Base-by-base conservation (phyloP, 83 land plant genomes). In the Picea abies region DNA sequence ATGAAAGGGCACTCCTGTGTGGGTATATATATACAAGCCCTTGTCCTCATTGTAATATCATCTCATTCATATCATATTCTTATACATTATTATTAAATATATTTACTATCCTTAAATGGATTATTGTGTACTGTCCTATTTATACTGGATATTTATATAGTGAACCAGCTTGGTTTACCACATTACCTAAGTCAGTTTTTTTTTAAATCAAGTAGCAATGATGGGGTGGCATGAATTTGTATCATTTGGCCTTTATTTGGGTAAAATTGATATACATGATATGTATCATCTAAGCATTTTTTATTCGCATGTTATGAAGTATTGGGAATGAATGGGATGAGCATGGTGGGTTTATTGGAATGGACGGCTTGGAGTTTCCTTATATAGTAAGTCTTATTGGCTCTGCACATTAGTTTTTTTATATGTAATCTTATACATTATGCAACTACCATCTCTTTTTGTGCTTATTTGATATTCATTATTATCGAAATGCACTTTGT, bases 361-460 rank as follows among this genome's bases (percentile, higher is more conserved):
- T 78, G 22, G 88, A 89, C 39, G 84, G 82, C 6, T 2, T 89
- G 84, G 87, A 89, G 44, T 19, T 67, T 52, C 82, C 83, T 52
- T 85, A 86, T 78, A 68, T 88, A 62, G 91, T 89, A 84, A 83
- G 87, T 75, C 17, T 5, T 52, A 20, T 4, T 65, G 67, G 20
- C 67, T 58, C 49, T 17, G 76, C 61, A 14, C 20, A 32, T 32
- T 32, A 32, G 1, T 32, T 32, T 32, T 32, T 32, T 32, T 32
- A 41, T 41, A 39, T 84, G 37, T 87, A 83, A 81, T 81, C 80
- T 23, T 88, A 89, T 35, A 35, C 4, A 35, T 35, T 35, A 35
- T 35, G 35, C 37, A 35, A 35, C 4, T 35, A 0, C 37, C 37
- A 35, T 35, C 37, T 35, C 37, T 35, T 35, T 35, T 2, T 35